A percentile compares a stretch with the other conserved stretches of the same genome.
Conservation (phyloP, 2,329 filamentous ascomycete species). For the Colletotrichum higginsianum region DNA sequence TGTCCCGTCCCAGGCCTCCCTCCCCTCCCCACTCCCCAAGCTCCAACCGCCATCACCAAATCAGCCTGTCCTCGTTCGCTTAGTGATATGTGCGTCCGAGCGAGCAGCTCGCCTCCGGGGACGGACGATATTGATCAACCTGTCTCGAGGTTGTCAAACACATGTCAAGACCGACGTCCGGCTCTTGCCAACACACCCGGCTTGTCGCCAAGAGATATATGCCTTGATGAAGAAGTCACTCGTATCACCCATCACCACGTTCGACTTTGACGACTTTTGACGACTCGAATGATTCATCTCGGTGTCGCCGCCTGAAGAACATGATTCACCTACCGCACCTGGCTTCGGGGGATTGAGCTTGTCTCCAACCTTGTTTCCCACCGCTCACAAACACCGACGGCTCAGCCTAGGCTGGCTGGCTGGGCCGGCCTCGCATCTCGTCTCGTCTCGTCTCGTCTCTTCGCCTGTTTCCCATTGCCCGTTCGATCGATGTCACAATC, state of each 20-base stretch:
- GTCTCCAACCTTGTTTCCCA: slow-evolving; percentile 24
- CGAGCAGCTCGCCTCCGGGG: not conserved
- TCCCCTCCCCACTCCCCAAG: not conserved
- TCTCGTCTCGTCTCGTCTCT: not conserved
- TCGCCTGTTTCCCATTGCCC: slow-evolving; percentile 26
- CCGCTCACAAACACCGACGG: slow-evolving; percentile 7
- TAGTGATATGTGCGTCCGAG: slow-evolving; percentile 3
- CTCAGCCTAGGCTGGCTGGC: not conserved
- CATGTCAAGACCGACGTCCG: slow-evolving; percentile 1
- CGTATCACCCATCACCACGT: slow-evolving; percentile 18
- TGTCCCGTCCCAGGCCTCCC: too few species aligned
- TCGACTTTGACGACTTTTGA: not conserved
- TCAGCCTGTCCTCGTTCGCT: not conserved
- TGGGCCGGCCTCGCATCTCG: not conserved
- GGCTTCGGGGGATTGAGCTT: not conserved
- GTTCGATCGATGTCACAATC: not conserved
- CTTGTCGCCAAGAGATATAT: slow-evolving; percentile 11
- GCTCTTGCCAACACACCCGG: slow-evolving; percentile 12
- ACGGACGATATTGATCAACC: slow-evolving; percentile 8
- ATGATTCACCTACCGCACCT: not conserved
- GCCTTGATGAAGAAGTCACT: slow-evolving; percentile 4
- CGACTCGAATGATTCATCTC: not conserved
- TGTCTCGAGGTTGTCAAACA: slow-evolving; percentile 19
- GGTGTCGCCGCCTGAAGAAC: slow-evolving; percentile 13
- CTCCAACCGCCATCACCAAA: not conserved